Evolutionary conservation across 1,284 basidiomycete genomes (phyloP).

Genomic region (Grifola frondosa): DNA sequence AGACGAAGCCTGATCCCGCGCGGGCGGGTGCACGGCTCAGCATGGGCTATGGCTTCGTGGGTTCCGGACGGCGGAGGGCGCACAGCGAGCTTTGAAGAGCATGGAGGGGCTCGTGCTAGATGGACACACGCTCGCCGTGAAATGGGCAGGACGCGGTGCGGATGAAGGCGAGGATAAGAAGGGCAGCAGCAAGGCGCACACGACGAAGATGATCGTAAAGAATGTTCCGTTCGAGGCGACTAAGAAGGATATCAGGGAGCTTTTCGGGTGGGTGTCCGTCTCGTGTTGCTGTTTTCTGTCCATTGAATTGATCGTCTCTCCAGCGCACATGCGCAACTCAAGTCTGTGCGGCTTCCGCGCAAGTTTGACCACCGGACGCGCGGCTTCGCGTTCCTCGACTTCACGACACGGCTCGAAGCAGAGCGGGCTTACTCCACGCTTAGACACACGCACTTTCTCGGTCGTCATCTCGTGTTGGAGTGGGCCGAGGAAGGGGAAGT

Average conservation of each 20-base stretch:
- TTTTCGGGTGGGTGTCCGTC: slow-evolving; percentile 71
- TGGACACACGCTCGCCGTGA: slow-evolving; percentile 82
- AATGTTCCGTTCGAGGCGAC: slow-evolving; percentile 97
- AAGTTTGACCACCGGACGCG: slow-evolving; percentile 84
- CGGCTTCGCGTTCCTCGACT: slow-evolving; percentile 97
- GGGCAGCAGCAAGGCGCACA: slow-evolving; percentile 42
- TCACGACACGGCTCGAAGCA: slow-evolving; percentile 83
- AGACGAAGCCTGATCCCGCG: slow-evolving; percentile 89
- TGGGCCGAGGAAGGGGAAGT: slow-evolving; percentile 83
- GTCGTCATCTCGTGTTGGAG: slow-evolving; percentile 90
- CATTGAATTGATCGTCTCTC: not conserved
- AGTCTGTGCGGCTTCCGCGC: slow-evolving; percentile 86
- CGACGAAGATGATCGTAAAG: slow-evolving; percentile 94
- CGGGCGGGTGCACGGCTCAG: slow-evolving; percentile 67
- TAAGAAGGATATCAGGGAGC: slow-evolving; percentile 86
- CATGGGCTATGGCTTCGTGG: slow-evolving; percentile 97
- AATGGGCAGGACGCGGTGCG: slow-evolving; percentile 84
- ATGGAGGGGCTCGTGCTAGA: slow-evolving; percentile 86
- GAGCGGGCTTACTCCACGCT: slow-evolving; percentile 83
- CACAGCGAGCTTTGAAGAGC: slow-evolving; percentile 74
- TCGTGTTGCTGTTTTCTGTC: slow-evolving; percentile 4
- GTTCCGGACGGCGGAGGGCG: slow-evolving; percentile 76
- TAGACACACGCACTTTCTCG: slow-evolving; percentile 93
- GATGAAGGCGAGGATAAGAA: slow-evolving; percentile 59
- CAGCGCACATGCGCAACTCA: slow-evolving; percentile 88